Evolutionary conservation across 1,284 basidiomycete species (phyloP).

Genomic region (Puccinia sorghi): DNA sequence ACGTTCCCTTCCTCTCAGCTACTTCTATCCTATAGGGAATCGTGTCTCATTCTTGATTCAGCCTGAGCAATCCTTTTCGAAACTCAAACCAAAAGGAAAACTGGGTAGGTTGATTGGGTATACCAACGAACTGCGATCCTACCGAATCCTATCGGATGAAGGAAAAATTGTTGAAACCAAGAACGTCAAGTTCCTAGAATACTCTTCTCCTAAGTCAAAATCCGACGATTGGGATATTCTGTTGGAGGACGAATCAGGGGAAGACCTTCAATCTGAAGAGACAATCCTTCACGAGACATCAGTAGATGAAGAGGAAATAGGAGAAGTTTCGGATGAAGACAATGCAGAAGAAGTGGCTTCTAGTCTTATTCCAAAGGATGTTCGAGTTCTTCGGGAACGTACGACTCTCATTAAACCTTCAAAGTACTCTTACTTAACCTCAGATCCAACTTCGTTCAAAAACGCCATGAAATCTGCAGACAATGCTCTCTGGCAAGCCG

Average conservation of each 20-base stretch:
- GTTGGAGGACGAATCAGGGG: not conserved
- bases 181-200: not conserved
- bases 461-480: not conserved
- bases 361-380: not conserved
- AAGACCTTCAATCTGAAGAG: not conserved
- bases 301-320: not conserved
- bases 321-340: not conserved
- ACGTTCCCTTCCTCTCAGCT: not conserved
- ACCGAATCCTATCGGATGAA: not conserved
- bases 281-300: too few species aligned
- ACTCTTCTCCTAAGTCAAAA: not conserved
- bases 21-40: slow-evolving; percentile 3
- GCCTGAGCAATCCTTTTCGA: not conserved
- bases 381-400: not conserved
- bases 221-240: not conserved
- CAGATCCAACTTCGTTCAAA: not conserved
- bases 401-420: not conserved
- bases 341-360: not conserved
- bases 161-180: not conserved
- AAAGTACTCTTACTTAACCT: not conserved
- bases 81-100: slow-evolving; percentile 2
- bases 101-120: not conserved
- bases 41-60: not conserved
- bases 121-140: slow-evolving; percentile 1
- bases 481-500: not conserved